Conservation (phyloP, 805 yeast species). For the Naumovozyma castellii region DNA sequence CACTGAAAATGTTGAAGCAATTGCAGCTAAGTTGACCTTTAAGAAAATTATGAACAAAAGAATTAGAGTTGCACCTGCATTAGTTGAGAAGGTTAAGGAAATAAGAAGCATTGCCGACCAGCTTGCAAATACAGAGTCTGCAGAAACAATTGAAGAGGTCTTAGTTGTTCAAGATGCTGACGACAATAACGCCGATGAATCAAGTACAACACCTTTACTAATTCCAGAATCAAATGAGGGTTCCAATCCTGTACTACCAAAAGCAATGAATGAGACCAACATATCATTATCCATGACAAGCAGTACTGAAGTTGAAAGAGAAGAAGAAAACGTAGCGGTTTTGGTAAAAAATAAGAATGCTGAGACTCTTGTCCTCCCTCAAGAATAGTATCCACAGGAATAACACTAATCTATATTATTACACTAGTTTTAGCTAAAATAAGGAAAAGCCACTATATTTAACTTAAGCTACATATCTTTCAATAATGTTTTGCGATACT, state of each 20-base stretch:
- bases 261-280: neutral
- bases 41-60: slow-evolving; percentile 32
- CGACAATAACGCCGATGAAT: neutral
- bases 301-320: neutral
- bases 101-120: slow-evolving; percentile 31
- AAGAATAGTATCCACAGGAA: no score
- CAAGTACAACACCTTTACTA: neutral
- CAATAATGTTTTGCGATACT: no score
- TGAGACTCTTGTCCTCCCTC: no score
- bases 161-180: neutral
- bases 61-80: slow-evolving; percentile 34
- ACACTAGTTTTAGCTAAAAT: no score
- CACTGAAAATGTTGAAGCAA: slow-evolving; percentile 35
- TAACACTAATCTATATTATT: no score
- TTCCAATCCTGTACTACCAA: neutral
- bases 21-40: slow-evolving; percentile 33
- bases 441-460: no score
- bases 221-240: neutral
- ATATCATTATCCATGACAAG: neutral
- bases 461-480: no score
- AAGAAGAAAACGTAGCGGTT: no score
- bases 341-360: no score
- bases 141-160: neutral
- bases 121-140: neutral
- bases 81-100: slow-evolving; percentile 35